Base-by-base conservation (phyloP, 2,329 filamentous ascomycete genomes). In the Scleromitrula shiraiana region DNA sequence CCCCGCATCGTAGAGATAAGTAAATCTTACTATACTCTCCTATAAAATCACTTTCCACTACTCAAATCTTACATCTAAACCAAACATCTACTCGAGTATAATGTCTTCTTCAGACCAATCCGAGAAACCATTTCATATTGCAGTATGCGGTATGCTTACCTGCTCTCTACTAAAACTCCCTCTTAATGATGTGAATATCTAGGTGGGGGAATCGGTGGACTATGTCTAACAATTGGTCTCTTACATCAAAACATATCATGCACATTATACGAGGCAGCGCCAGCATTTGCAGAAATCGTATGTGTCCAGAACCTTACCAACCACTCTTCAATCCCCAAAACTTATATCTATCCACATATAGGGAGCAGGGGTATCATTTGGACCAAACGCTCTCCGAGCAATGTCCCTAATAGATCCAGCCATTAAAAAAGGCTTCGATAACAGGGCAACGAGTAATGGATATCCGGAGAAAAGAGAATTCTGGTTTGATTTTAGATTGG, bases 151-250 rank as follows among this genome's bases (percentile, higher is more conserved):
- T 57, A 55, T 17, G 44, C 20, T 26, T 15, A 8, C 30, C 7
- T 17, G 15, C 33, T 7, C n/a, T 17, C 33, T 36, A n/a, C 19
- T 17, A 17, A n/a, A 9, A 36, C 15, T 6, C 7, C 7, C 40
- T 45, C 26, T 17, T 20, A 17, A 41, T 20, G 41, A 38, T 26
- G 48, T 14, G 26, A 7, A 9, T 3, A 30, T 9, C n/a, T 36
- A 60, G 58, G 61, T 17, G 59, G 60, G 19, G 59, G 61, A 8
- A 62, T 63, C 9, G 61, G 60, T 36, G 60, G 61, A 7, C 52
- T 64, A 7, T 57, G 54, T 37, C 50, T 60, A 26, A 48, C 53
- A 19, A 63, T 64, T 29, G 61, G 60, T 3, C 57, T 64, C 26
- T 50, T 62, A 1, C 57, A 54, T 36, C 54, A 61, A 26, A 56